Evolutionary conservation across 768 basidiomycete genomes (phyloP).

Genomic region (Strobilomyces dryophilus): DNA sequence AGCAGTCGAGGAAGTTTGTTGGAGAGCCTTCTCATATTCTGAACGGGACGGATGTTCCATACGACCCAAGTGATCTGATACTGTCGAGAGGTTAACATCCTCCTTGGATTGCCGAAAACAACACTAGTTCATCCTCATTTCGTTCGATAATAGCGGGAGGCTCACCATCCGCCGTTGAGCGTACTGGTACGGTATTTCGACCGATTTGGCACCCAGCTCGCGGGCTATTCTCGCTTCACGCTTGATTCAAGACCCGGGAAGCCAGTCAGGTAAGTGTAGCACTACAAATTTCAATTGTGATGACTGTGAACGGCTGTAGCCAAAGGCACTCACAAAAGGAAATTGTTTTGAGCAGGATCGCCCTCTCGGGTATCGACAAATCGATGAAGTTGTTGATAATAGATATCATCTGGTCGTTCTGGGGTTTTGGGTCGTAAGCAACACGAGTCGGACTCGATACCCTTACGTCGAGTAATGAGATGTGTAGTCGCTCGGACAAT

Average conservation of each 20-base stretch:
- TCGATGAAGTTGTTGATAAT: constrained; percentile 8
- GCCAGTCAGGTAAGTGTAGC: constrained; percentile 25
- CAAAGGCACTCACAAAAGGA: constrained; percentile 13
- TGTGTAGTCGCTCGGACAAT: constrained; percentile 2
- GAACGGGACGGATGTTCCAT: constrained; percentile 5
- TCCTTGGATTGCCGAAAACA: constrained; percentile 6
- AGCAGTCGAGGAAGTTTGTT: constrained; percentile 11
- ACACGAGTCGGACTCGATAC: not conserved
- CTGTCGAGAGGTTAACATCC: constrained; percentile 7
- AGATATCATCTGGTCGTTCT: constrained; percentile 14
- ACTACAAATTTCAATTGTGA: constrained; percentile 12
- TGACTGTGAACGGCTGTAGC: not conserved
- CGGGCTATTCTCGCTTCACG: constrained; percentile 7
- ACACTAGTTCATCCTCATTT: not conserved
- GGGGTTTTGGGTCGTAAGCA: constrained; percentile 15
- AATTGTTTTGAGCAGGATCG: constrained; percentile 11
- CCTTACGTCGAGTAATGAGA: constrained; percentile 12
- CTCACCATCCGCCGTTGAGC: constrained; percentile 8
- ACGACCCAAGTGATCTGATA: constrained; percentile 10
- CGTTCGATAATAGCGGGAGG: not conserved
- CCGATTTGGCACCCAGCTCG: constrained; percentile 6
- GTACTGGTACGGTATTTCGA: constrained; percentile 16
- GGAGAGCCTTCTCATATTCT: constrained; percentile 14
- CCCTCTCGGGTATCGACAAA: constrained; percentile 9
- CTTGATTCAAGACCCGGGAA: constrained; percentile 17